These are phyloP conservation scores for Chenopodium berlandieri DNA, from an alignment of 148 eudicot species.

Conservation along the genomic window DNA sequence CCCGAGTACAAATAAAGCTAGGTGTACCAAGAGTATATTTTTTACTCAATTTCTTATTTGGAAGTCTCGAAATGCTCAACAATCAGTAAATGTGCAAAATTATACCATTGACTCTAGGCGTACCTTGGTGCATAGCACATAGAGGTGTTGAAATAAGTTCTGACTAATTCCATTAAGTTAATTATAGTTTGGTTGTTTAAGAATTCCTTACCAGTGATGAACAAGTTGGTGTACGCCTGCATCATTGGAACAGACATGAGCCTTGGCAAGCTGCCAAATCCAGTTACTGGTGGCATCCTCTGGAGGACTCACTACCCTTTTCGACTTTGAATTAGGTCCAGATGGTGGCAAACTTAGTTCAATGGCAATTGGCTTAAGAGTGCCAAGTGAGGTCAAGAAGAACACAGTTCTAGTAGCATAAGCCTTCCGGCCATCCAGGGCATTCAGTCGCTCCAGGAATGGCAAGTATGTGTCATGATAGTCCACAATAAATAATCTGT, in stretches of 20 bases:
- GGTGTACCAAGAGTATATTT: no score
- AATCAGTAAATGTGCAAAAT: no score
- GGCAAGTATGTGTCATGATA: slow-evolving; percentile 88
- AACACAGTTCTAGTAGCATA: slow-evolving; percentile 84
- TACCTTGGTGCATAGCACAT: no score
- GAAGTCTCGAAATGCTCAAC: no score
- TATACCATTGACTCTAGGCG: no score
- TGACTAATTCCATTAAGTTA: background rate
- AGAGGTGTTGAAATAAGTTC: background rate
- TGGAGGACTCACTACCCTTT: slow-evolving; percentile 75
- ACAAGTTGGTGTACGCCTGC: slow-evolving; percentile 94
- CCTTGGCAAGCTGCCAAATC: slow-evolving; percentile 89
- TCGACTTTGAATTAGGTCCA: slow-evolving; percentile 49
- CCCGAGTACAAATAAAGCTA: no score
- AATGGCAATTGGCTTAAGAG: slow-evolving; percentile 92
- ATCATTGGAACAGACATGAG: slow-evolving; percentile 93
- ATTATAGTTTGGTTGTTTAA: background rate
- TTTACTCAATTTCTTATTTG: no score
- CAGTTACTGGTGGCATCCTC: slow-evolving; percentile 78
- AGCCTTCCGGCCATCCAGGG: slow-evolving; percentile 77
- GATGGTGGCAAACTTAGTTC: slow-evolving; percentile 73
- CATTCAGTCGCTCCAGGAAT: slow-evolving; percentile 69
- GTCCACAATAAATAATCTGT: slow-evolving; percentile 71
- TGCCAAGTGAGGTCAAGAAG: slow-evolving; percentile 64
- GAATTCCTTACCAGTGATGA: slow-evolving; percentile 66